Evolutionary conservation across 352 stramenopile species (phyloP).

Genomic region (Blastocystis sp.): DNA sequence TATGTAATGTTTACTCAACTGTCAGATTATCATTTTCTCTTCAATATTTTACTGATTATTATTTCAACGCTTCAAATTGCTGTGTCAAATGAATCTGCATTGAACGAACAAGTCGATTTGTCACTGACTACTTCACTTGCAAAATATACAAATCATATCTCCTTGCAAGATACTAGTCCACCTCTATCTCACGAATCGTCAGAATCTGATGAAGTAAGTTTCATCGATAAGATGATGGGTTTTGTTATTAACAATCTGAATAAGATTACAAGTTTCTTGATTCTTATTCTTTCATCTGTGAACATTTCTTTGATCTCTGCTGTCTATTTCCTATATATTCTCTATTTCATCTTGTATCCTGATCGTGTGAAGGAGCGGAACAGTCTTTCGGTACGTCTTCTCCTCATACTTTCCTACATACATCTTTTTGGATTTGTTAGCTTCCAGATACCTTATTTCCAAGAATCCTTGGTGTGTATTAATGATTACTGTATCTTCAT

Average conservation of each 20-base stretch:
- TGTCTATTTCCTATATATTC: constrained; percentile 58
- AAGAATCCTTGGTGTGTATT: not conserved
- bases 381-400: constrained; percentile 8
- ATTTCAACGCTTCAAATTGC: constrained; percentile 39
- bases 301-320: not conserved
- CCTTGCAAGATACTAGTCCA: not conserved
- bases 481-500: constrained; percentile 7
- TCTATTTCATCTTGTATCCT: constrained; percentile 51
- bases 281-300: constrained; percentile 26
- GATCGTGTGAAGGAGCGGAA: constrained; percentile 21
- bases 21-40: constrained; percentile 55
- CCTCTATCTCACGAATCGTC: not conserved
- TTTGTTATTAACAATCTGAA: constrained; percentile 15
- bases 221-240: not conserved
- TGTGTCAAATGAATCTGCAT: not conserved
- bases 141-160: not conserved
- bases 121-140: not conserved
- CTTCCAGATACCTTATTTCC: constrained; percentile 45
- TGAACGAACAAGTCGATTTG: not conserved
- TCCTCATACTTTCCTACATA: constrained; percentile 5
- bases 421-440: constrained; percentile 15
- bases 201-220: not conserved
- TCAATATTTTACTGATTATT: constrained; percentile 45
- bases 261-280: constrained; percentile 36
- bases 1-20: constrained; percentile 32